Percentiles rank a stretch among this genome's conserved stretches.
Evolutionary conservation across 108 stramenopile species (phyloP).

Genomic region (Tribonema minus): DNA sequence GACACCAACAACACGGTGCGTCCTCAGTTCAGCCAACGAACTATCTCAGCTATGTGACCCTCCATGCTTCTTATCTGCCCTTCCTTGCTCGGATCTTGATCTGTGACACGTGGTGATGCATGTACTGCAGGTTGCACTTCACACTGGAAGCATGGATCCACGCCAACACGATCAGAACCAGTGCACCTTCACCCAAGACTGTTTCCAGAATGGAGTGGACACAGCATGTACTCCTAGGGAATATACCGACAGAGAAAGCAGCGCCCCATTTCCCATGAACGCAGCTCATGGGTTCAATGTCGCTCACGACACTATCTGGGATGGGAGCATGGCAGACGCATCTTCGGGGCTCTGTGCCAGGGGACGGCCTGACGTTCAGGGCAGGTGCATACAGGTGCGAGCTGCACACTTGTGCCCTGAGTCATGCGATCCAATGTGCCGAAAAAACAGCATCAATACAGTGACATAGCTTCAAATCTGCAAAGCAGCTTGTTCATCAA

Average conservation of each 20-base stretch:
- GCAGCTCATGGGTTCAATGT: slow-evolving; percentile 16
- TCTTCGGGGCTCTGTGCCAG: slow-evolving; percentile 10
- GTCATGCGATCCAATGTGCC: not conserved
- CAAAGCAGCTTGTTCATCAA: not conserved
- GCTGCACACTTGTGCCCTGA: not conserved
- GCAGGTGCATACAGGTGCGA: not conserved
- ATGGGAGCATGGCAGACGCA: slow-evolving; percentile 15
- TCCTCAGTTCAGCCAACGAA: no score
- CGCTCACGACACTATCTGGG: slow-evolving; percentile 20
- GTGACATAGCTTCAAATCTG: no score
- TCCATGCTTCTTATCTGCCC: no score
- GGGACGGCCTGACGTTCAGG: slow-evolving; percentile 16
- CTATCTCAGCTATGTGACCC: no score
- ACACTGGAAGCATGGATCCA: no score
- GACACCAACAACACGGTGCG: no score
- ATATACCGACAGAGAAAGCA: not conserved
- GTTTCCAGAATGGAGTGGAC: slow-evolving; percentile 31
- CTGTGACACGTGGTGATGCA: no score
- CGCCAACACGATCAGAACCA: no score
- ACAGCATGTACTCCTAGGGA: slow-evolving; percentile 27
- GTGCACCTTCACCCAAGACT: slow-evolving; percentile 1
- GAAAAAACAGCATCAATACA: not conserved
- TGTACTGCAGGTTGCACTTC: no score
- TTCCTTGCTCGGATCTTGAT: no score
- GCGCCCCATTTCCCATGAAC: slow-evolving; percentile 21